Evolutionary conservation across 305 asterid species (phyloP).

Genomic region (Euphrasia arctica): DNA sequence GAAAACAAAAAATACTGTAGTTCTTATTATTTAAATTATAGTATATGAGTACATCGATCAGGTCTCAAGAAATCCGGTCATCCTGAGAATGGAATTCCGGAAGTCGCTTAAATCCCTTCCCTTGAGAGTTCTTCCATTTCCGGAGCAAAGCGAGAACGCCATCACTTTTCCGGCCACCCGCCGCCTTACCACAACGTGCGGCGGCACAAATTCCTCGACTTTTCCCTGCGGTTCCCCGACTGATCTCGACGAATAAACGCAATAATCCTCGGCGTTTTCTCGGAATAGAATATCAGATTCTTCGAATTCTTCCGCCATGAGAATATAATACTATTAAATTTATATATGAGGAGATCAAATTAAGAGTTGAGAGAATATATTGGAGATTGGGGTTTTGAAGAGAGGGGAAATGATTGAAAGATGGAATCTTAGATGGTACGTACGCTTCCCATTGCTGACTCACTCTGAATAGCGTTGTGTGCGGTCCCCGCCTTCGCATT

Average conservation of each 20-base stretch:
- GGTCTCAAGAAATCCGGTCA: slow-evolving; percentile 74
- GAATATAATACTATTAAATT: not conserved
- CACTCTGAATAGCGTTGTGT: slow-evolving; percentile 30
- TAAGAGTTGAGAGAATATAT: too few species aligned
- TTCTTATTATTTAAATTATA: too few species aligned
- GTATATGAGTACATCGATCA: slow-evolving; percentile 9
- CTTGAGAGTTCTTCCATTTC: slow-evolving; percentile 57
- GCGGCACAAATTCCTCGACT: slow-evolving; percentile 65
- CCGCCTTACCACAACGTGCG: slow-evolving; percentile 55
- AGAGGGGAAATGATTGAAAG: slow-evolving; percentile 9
- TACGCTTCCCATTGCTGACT: slow-evolving; percentile 22
- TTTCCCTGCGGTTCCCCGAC: too few species aligned
- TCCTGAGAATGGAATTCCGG: slow-evolving; percentile 56
- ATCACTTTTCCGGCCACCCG: slow-evolving; percentile 51
- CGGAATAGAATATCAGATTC: slow-evolving; percentile 42
- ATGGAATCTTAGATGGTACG: slow-evolving; percentile 29
- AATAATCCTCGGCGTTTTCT: slow-evolving; percentile 7
- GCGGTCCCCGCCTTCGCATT: slow-evolving; percentile 32
- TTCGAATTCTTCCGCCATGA: slow-evolving; percentile 45
- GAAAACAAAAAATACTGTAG: too few species aligned
- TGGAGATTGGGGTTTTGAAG: not conserved
- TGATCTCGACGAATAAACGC: too few species aligned
- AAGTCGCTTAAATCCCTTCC: slow-evolving; percentile 73
- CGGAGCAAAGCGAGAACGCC: slow-evolving; percentile 61
- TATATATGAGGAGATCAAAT: too few species aligned